phyloP scores from a whole-genome alignment of 1,139 yeast species.

The Insectozyma bohioensis region DNA sequence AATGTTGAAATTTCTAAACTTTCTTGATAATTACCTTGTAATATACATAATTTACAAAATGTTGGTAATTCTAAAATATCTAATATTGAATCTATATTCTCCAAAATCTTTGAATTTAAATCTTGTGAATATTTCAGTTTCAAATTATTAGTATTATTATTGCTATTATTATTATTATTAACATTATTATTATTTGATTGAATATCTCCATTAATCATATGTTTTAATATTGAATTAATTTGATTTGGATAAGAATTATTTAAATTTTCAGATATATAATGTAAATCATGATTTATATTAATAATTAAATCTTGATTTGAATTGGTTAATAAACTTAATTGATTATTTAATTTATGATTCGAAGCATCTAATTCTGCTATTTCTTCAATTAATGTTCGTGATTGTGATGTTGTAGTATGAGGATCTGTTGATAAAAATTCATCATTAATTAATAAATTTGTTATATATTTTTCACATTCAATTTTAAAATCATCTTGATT shows the following conservation, averaged over 20 bases:
- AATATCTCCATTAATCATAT: too few species aligned
- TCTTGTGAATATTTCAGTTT: slow-evolving; percentile 15
- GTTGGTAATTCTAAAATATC: slow-evolving; percentile 85
- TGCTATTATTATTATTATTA: slow-evolving; percentile 1
- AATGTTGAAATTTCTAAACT: slow-evolving; percentile 78
- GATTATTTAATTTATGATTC: slow-evolving; percentile 28
- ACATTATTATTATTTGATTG: too few species aligned
- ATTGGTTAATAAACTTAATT: slow-evolving; percentile 36
- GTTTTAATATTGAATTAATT: slow-evolving; percentile 22
- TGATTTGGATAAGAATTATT: slow-evolving; percentile 23
- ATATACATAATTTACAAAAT: slow-evolving; percentile 76
- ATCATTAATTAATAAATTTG: slow-evolving; percentile 38
- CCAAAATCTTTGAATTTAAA: slow-evolving; percentile 32
- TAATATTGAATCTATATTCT: slow-evolving; percentile 68
- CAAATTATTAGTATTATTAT: slow-evolving; percentile 1
- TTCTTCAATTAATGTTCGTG: slow-evolving; percentile 40
- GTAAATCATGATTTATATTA: slow-evolving; percentile 35
- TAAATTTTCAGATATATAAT: slow-evolving; percentile 23
- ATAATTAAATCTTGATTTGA: slow-evolving; percentile 41
- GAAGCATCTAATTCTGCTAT: slow-evolving; percentile 46
- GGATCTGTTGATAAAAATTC: slow-evolving; percentile 43
- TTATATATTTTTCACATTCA: slow-evolving; percentile 21
- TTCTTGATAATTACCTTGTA: slow-evolving; percentile 85
- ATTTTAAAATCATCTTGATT: slow-evolving; percentile 15
- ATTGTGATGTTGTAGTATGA: slow-evolving; percentile 17